Percentiles rank a stretch among this genome's conserved stretches.
phyloP scores from a whole-genome alignment of 352 stramenopile species.

The Pythium chondricola region DNA sequence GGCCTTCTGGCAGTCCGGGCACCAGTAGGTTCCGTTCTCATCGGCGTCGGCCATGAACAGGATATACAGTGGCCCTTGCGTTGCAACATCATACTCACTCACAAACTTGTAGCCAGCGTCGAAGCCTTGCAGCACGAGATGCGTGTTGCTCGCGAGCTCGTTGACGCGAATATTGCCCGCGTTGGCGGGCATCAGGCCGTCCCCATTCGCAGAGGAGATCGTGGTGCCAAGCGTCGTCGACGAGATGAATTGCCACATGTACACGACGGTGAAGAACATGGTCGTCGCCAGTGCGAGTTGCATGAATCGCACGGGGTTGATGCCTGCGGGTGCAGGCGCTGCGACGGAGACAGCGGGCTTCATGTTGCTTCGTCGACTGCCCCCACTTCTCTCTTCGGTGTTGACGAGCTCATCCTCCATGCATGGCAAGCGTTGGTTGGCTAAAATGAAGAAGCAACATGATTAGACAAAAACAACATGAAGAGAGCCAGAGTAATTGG shows the following conservation, averaged over 20 bases:
- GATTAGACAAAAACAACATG: too few relatives aligned
- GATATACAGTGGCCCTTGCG: constrained; percentile 61
- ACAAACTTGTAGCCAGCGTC: constrained; percentile 67
- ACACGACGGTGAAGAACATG: constrained; percentile 54
- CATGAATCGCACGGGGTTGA: constrained; percentile 65
- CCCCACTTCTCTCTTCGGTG: background rate
- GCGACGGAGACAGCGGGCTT: constrained; percentile 1
- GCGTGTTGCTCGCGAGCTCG: constrained; percentile 42
- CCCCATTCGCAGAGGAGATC: too few relatives aligned
- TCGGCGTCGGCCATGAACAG: constrained; percentile 73
- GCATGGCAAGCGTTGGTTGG: constrained; percentile 8
- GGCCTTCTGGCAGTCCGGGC: constrained; percentile 49
- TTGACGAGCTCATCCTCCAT: background rate
- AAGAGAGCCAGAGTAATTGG: too few relatives aligned
- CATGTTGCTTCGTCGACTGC: background rate
- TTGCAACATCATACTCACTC: constrained; percentile 60
- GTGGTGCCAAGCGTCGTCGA: too few relatives aligned
- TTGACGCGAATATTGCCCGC: constrained; percentile 24
- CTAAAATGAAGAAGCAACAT: constrained; percentile 1
- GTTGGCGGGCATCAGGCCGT: too few relatives aligned
- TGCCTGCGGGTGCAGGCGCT: background rate
- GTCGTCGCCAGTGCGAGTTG: constrained; percentile 49
- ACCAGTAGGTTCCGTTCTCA: constrained; percentile 74
- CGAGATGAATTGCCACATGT: constrained; percentile 66
- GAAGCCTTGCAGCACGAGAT: constrained; percentile 65